A percentile compares a stretch with the other conserved stretches of the same genome.
These are phyloP conservation scores for Nymphaea thermarum DNA, from an alignment of 164 flowering plant genomes.

Conservation along the genomic window DNA sequence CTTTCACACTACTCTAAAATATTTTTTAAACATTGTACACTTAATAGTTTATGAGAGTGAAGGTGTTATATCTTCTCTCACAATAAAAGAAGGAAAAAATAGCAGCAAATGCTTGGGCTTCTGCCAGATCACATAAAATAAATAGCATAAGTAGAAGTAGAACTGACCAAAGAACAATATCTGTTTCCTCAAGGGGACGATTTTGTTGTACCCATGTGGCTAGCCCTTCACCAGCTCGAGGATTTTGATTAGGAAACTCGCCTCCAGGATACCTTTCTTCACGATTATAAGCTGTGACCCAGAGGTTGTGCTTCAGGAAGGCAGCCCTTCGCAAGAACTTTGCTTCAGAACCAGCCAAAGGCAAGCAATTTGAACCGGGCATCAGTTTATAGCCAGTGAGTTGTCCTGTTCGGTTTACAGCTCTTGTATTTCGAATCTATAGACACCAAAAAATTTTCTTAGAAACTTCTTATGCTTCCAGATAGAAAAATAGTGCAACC, in stretches of 20 bases:
- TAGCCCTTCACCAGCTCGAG: slow-evolving; percentile 75
- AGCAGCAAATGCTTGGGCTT: no score
- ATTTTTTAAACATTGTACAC: no score
- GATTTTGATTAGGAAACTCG: slow-evolving; percentile 91
- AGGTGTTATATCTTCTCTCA: no score
- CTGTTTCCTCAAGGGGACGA: slow-evolving; percentile 64
- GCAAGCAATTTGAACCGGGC: slow-evolving; percentile 85
- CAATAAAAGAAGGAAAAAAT: no score
- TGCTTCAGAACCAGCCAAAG: slow-evolving; percentile 76
- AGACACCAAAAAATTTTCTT: background rate
- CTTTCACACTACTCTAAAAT: no score
- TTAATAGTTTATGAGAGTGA: no score
- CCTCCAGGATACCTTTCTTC: slow-evolving; percentile 80
- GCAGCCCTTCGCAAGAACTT: slow-evolving; percentile 76
- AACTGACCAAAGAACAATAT: slow-evolving; percentile 79
- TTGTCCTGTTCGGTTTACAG: slow-evolving; percentile 77
- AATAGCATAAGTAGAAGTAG: background rate
- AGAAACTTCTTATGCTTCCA: no score
- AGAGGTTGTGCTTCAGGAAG: slow-evolving; percentile 79
- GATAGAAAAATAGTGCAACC: no score
- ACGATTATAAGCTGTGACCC: slow-evolving; percentile 69
- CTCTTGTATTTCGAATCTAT: slow-evolving; percentile 74
- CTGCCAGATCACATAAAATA: no score
- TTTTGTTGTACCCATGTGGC: slow-evolving; percentile 73
- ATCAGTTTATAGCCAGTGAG: slow-evolving; percentile 74